phyloP scores from a whole-genome alignment of 176 grass and related monocot species.

The Zoysia pacifica region DNA sequence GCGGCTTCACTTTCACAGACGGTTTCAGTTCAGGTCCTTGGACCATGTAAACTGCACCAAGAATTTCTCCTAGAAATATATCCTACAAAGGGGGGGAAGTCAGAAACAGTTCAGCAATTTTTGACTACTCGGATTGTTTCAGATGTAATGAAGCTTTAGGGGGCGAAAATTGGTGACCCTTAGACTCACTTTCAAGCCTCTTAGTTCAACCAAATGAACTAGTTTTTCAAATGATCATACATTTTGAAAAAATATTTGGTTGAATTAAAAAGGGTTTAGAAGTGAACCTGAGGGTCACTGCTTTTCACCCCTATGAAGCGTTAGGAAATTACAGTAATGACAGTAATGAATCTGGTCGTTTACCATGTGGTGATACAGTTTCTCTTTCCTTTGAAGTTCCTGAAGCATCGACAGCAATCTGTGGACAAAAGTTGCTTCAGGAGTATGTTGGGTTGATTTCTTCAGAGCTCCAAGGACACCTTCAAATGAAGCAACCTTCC shows the following conservation, averaged over 20 bases:
- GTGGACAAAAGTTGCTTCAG: constrained; percentile 63
- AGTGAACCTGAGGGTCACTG: no score
- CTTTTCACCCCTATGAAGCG: background rate
- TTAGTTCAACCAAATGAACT: no score
- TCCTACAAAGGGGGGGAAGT: constrained; percentile 34
- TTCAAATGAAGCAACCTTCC: constrained; percentile 55
- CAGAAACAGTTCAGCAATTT: background rate
- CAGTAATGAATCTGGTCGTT: background rate
- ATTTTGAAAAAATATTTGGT: no score
- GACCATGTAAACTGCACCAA: constrained; percentile 70
- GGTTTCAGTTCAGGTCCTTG: constrained; percentile 41
- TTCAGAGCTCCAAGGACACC: constrained; percentile 47
- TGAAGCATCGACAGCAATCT: constrained; percentile 58
- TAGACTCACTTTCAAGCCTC: no score
- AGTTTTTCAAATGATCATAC: no score
- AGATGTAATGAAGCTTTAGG: background rate
- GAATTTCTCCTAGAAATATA: constrained; percentile 67
- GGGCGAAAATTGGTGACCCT: no score
- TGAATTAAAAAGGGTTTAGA: no score
- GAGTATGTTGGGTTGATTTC: constrained; percentile 32
- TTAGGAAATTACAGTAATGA: background rate
- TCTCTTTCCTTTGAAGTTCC: constrained; percentile 49
- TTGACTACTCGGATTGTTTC: background rate
- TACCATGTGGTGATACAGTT: constrained; percentile 78
- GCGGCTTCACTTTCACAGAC: constrained; percentile 20